Evolutionary conservation across 208 protist species (phyloP), one percentile per base, ranked within the genome.

Genomic region (Spongospora subterranea): DNA sequence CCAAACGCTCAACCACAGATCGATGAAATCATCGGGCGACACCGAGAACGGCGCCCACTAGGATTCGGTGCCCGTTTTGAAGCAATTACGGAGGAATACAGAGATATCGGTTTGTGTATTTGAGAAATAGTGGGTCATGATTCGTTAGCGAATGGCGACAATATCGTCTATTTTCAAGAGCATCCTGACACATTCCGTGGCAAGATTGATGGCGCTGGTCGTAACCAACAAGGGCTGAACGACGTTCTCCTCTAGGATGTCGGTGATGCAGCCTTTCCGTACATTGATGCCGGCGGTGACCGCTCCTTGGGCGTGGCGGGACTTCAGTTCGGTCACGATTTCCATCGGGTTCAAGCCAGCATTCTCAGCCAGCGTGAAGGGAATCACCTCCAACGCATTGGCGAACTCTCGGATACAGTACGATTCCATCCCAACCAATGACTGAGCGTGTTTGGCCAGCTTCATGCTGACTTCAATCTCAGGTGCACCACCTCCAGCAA

Each of bases 281-380:
- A 99, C 97, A 93, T 99, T 99, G 53, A 96, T 90, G 43, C 94
- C 96, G 1, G 92, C 90, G 20, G 89, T 66, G 46, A 88, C 95
- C 77, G 98, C 91, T 54, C 98, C 98, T 43, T 95, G 90, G 13
- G 93, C 94, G 93, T 99, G 98, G 46, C 93, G 93, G 92, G 98
- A 98, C 90, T 98, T 95, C 11, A 99, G 96, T 93, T 99, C 97
- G 35, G 98, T 99, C 0, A 99, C 97, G n/a, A 99, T 98, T 29
- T 94, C 90, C 93, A 99, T 98, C 50, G 98, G 98, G 90, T 98
- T 94, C n/a, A 99, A 93, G 43, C 94, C 99, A 41, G 98, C 98
- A 93, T 99, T 99, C 94, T 99, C 98, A 45, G 98, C 98, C 29
- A 99, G 95, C 76, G 98, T 99, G 93, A 98, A 98, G 45, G 98